These are phyloP conservation scores for Ustilago esculenta DNA, from an alignment of 1,284 basidiomycete genomes.

Conservation along the genomic window DNA sequence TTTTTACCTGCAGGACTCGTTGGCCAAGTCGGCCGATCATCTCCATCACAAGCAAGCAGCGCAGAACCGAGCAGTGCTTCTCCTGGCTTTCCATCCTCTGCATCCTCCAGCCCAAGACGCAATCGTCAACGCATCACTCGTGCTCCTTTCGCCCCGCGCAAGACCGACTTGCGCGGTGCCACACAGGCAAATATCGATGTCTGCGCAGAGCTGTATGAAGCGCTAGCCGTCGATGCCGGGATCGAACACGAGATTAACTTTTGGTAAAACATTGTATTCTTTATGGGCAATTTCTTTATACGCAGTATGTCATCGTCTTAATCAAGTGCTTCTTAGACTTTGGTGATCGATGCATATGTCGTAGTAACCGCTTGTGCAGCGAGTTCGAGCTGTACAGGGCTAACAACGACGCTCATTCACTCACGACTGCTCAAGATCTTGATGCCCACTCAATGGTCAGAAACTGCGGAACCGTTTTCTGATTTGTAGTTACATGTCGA, in stretches of 20 bases:
- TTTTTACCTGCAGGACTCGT: slow-evolving; percentile 17
- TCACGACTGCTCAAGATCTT: too few relatives aligned
- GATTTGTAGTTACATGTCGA: neutral
- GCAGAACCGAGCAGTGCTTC: slow-evolving; percentile 3
- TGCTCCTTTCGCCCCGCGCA: slow-evolving; percentile 7
- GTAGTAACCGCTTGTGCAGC: neutral
- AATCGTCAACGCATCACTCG: slow-evolving; percentile 1
- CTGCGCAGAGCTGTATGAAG: slow-evolving; percentile 14
- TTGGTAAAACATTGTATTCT: slow-evolving; percentile 9
- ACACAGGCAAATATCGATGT: slow-evolving; percentile 24
- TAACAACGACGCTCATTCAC: too few relatives aligned
- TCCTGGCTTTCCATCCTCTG: neutral
- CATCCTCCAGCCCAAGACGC: slow-evolving; percentile 5
- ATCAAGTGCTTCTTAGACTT: neutral
- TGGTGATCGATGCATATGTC: too few relatives aligned
- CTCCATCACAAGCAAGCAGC: slow-evolving; percentile 11
- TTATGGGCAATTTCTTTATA: neutral
- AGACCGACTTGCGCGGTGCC: slow-evolving; percentile 33
- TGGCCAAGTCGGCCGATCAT: neutral
- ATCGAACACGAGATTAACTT: slow-evolving; percentile 22
- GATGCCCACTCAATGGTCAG: too few relatives aligned
- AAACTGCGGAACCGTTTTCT: too few relatives aligned
- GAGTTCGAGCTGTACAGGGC: too few relatives aligned
- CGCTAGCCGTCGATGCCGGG: slow-evolving; percentile 14
- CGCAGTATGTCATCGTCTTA: too few relatives aligned